A percentile compares a stretch with the other conserved stretches of the same genome.
Conservation (phyloP, 768 basidiomycete species). For the Kwoniella shandongensis region DNA sequence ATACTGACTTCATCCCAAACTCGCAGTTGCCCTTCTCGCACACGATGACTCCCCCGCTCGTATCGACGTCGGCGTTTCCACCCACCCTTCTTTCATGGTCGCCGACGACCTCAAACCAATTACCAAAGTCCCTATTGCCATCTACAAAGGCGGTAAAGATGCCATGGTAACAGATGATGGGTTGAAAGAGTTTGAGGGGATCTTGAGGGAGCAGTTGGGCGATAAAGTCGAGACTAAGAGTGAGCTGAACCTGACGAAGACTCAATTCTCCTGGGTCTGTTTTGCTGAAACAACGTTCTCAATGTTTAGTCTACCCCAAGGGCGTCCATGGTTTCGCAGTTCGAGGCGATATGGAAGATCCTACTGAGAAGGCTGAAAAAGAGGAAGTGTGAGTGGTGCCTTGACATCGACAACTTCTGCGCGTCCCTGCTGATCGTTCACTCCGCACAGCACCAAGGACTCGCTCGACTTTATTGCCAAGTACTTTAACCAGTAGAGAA, state of each 20-base stretch:
- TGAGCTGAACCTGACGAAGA: slow-evolving; percentile 27
- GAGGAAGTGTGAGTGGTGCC: slow-evolving; percentile 32
- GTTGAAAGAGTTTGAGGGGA: slow-evolving; percentile 35
- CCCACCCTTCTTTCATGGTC: slow-evolving; percentile 55
- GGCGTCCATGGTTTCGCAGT: slow-evolving; percentile 52
- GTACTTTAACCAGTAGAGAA: slow-evolving; percentile 7
- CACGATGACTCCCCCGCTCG: slow-evolving; percentile 31
- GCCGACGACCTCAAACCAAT: slow-evolving; percentile 47
- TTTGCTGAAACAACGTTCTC: background rate
- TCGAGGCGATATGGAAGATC: slow-evolving; percentile 45
- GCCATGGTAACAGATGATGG: slow-evolving; percentile 37
- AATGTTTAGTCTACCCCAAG: slow-evolving; percentile 11
- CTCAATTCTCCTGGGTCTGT: no score
- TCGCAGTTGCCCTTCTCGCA: slow-evolving; percentile 27
- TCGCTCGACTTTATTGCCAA: slow-evolving; percentile 16
- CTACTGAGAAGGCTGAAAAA: slow-evolving; percentile 46
- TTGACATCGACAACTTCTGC: no score
- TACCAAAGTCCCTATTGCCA: slow-evolving; percentile 37
- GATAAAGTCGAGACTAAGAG: slow-evolving; percentile 38
- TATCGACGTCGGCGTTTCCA: slow-evolving; percentile 45
- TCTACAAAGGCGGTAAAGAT: slow-evolving; percentile 48
- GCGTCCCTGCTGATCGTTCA: no score
- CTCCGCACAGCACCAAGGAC: slow-evolving; percentile 7
- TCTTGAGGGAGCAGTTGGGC: slow-evolving; percentile 35
- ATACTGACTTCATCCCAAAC: background rate